Base-by-base conservation (phyloP, 352 stramenopile species). In the Saprolegnia diclina region DNA sequence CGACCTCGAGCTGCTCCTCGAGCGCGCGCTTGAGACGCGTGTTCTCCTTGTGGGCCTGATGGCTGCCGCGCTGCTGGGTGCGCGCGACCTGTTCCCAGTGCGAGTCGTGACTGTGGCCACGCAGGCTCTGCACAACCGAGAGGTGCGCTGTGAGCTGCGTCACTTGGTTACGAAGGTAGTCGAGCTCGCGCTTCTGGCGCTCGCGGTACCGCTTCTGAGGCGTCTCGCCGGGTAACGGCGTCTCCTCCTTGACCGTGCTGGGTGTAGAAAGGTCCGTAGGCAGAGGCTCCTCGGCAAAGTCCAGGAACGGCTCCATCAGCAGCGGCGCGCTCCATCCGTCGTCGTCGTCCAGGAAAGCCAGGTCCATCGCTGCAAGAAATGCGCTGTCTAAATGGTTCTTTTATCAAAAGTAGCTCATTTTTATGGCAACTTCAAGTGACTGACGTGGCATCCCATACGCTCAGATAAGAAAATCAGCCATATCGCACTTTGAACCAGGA, bases 181-280 rank as follows among this genome's bases (percentile, higher is more conserved):
- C 52, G n/a, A 59, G 52, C 35, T 59, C 52, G 13, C 52, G 52
- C 52, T 59, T 59, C 35, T 59, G 52, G 11, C 52, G 52, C 52
- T 59, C 13, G 24, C 52, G 52, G 35, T 59, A 59, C 16, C 52
- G 13, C 35, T 24, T 14, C 35, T 59, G 52, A 24, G 52, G 24
- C 11, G 52, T 59, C 42, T 48, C 42, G 42, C 42, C 29, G 29
- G 29, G 29, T 5, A 35, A 35, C 29, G 29, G 29, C 29, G 29
- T 35, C 29, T 35, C 29, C 29, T 35, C 29, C 29, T 35, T 35
- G 29, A 35, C 5, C 29, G 29, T 35, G 29, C 5, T 35, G 29
- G 2, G 29, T 35, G 29, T 5, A 35, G 29, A 6, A 35, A 35
- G 29, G 29, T 35, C 29, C 2, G 2, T 35, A 35, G 29, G 29